A percentile compares a stretch with the other conserved stretches of the same genome.
Evolutionary conservation across 345 rosid genomes (phyloP).

Genomic region (Durio zibethinus): DNA sequence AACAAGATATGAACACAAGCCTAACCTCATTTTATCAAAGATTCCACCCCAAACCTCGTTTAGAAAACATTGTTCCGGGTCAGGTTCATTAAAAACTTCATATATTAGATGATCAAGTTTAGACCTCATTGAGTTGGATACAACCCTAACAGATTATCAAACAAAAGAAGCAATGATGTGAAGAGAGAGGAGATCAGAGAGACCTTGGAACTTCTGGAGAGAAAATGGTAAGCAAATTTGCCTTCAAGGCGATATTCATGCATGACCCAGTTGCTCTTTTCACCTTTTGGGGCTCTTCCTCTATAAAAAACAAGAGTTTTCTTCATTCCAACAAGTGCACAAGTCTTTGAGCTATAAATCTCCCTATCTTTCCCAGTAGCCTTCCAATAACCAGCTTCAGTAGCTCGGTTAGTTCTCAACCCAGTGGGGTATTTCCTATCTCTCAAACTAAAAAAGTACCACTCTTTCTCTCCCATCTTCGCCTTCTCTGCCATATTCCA

Average conservation of each 20-base stretch:
- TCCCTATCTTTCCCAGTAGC: constrained; percentile 95
- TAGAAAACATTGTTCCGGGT: not conserved
- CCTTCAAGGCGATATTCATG: constrained; percentile 97
- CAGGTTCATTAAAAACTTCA: not conserved
- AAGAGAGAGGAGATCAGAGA: not conserved
- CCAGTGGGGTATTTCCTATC: constrained; percentile 95
- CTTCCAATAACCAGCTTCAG: constrained; percentile 97
- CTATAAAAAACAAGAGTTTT: constrained; percentile 85
- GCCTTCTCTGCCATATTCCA: constrained; percentile 58
- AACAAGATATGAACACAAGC: not conserved
- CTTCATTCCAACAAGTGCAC: constrained; percentile 86
- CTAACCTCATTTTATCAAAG: not conserved
- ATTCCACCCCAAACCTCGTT: not conserved
- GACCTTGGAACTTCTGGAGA: constrained; percentile 77
- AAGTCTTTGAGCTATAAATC: constrained; percentile 81
- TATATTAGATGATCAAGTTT: not conserved
- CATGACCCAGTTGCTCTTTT: constrained; percentile 94
- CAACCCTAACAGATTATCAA: not conserved
- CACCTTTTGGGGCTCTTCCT: constrained; percentile 95
- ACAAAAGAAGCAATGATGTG: not conserved
- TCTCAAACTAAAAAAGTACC: constrained; percentile 86
- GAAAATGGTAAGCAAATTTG: constrained; percentile 77
- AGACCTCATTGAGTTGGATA: not conserved
- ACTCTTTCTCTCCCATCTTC: constrained; percentile 93
- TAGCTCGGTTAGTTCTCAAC: constrained; percentile 88